These are phyloP conservation scores for Knoxia roxburghii DNA, from an alignment of 257 asterid species.

Conservation along the genomic window DNA sequence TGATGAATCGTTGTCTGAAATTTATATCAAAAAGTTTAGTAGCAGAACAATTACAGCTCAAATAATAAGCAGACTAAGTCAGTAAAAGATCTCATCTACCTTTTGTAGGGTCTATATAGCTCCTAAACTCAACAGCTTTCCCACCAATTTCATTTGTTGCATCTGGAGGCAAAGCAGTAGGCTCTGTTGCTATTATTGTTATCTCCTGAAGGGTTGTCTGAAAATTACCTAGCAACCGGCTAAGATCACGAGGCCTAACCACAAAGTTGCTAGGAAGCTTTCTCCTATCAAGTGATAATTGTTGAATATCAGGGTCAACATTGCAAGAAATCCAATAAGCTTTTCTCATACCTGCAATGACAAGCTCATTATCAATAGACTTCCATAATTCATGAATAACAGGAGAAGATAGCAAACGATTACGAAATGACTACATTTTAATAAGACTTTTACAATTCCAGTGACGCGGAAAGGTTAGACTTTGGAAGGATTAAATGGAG, in stretches of 20 bases:
- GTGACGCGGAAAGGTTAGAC: background rate
- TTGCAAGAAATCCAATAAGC: conserved; percentile 87
- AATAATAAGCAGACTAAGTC: background rate
- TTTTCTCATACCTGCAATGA: conserved; percentile 72
- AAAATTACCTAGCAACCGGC: conserved; percentile 70
- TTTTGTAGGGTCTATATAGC: conserved; percentile 91
- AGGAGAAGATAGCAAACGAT: background rate
- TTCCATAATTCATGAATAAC: background rate
- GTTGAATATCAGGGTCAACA: conserved; percentile 81
- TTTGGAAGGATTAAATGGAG: background rate
- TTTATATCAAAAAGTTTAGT: conserved; percentile 20
- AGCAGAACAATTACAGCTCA: conserved; percentile 4
- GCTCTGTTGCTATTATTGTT: conserved; percentile 79
- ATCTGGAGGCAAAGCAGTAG: conserved; percentile 53
- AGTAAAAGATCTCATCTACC: conserved; percentile 36
- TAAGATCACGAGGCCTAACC: conserved; percentile 87
- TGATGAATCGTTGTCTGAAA: conserved; percentile 83
- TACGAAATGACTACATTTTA: background rate
- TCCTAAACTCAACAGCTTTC: conserved; percentile 93
- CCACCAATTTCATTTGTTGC: conserved; percentile 76
- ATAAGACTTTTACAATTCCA: background rate
- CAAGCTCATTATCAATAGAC: conserved; percentile 2
- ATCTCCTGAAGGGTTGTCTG: conserved; percentile 93
- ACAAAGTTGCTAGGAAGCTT: conserved; percentile 86
- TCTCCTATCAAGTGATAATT: conserved; percentile 76